Evolutionary conservation across 139 green algal genomes (phyloP).

Genomic region (Desmodesmus armatus): DNA sequence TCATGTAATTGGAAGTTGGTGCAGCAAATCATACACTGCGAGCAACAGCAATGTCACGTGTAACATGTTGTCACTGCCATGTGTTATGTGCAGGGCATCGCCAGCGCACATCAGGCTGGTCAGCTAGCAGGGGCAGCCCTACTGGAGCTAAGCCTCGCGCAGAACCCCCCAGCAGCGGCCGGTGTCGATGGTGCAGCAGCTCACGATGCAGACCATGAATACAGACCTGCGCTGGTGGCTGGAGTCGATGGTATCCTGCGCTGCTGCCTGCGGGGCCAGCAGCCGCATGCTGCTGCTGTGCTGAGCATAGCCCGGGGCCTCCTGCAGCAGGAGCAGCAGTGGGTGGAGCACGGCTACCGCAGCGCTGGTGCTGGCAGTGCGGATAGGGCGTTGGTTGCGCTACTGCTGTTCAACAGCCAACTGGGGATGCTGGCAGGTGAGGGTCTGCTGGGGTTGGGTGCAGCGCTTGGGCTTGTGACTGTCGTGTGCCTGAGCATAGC

Average conservation of each 20-base stretch:
- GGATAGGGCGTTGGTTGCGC: neutral
- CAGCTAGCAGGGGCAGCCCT: slow-evolving; percentile 18
- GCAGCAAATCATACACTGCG: neutral
- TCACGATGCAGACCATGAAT: neutral
- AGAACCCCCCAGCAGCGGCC: neutral
- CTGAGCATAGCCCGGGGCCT: slow-evolving; percentile 4
- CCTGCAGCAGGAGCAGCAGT: slow-evolving; percentile 32
- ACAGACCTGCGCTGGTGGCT: neutral
- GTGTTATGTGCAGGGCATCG: neutral
- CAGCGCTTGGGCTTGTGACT: too few relatives aligned
- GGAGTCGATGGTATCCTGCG: slow-evolving; percentile 21
- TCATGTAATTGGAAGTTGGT: too few relatives aligned
- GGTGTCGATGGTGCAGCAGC: neutral
- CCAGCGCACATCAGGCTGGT: neutral
- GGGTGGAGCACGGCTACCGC: neutral
- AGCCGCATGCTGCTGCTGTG: neutral
- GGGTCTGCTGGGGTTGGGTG: too few relatives aligned
- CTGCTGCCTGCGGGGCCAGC: neutral
- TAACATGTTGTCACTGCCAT: neutral
- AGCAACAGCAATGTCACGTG: neutral
- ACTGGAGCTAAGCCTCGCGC: neutral
- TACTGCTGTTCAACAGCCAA: slow-evolving; percentile 39
- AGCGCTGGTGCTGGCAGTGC: neutral
- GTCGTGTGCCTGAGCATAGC: too few relatives aligned
- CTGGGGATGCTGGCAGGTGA: slow-evolving; percentile 24